phyloP scores from a whole-genome alignment of 345 rosid species.

The Melaleuca quinquenervia region DNA sequence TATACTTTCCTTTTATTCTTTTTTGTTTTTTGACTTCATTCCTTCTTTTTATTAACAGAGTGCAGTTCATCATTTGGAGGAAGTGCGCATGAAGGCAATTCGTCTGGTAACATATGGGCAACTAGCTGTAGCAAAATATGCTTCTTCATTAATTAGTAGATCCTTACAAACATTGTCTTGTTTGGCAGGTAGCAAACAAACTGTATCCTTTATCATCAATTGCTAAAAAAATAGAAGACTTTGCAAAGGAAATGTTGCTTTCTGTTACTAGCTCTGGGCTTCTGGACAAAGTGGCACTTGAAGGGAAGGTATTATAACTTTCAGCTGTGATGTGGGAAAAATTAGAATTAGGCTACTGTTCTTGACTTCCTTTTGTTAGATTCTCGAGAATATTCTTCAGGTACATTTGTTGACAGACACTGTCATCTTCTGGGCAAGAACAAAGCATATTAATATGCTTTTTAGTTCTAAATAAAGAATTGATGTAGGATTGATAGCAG shows the following conservation, averaged over 20 bases:
- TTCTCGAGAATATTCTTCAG: not conserved
- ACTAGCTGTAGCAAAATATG: not conserved
- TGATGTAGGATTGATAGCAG: not conserved
- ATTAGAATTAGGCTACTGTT: not conserved
- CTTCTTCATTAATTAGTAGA: not conserved
- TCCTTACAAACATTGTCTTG: constrained; percentile 3
- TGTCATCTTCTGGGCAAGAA: not conserved
- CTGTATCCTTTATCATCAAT: constrained; percentile 69
- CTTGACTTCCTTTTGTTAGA: not conserved
- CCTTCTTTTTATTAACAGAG: constrained; percentile 40
- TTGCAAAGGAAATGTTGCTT: constrained; percentile 60
- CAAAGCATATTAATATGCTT: not conserved
- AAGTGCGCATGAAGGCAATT: constrained; percentile 96
- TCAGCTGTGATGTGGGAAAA: not conserved
- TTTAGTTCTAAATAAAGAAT: not conserved
- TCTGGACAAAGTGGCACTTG: constrained; percentile 29
- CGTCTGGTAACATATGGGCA: constrained; percentile 51
- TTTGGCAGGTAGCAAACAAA: constrained; percentile 84
- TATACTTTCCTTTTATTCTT: constrained; percentile 1
- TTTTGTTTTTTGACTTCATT: not conserved
- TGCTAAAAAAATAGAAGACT: constrained; percentile 79
- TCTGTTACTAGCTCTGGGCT: constrained; percentile 32
- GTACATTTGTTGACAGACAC: not conserved
- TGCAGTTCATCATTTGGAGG: constrained; percentile 89
- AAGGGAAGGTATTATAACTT: constrained; percentile 46